Percentiles rank a stretch among this genome's conserved stretches.
phyloP scores from a whole-genome alignment of 768 basidiomycete species.

The Termitomyces sp. region DNA sequence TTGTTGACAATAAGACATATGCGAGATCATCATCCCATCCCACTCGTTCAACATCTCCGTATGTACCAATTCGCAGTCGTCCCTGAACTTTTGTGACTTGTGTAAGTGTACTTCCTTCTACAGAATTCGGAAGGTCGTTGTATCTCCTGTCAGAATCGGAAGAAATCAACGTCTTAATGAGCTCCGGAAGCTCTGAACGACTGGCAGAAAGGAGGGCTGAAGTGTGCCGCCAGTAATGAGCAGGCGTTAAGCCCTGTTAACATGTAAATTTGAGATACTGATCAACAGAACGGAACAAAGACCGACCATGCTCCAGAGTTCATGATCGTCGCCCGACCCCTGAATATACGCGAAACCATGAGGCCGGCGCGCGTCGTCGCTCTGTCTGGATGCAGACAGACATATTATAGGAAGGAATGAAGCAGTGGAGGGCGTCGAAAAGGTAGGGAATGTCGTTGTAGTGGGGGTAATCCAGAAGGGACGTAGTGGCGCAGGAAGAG shows the following conservation, averaged over 20 bases:
- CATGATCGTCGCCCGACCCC: constrained; percentile 94
- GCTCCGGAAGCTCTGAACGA: constrained; percentile 42
- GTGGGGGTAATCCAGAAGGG: constrained; percentile 88
- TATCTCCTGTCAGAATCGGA: not conserved
- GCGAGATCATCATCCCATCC: not conserved
- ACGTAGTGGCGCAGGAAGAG: constrained; percentile 59
- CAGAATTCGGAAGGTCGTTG: constrained; percentile 23
- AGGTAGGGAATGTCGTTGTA: constrained; percentile 40
- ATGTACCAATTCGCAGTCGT: constrained; percentile 10
- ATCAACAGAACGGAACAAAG: not conserved
- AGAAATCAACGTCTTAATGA: constrained; percentile 31
- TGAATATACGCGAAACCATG: constrained; percentile 85
- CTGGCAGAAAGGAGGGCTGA: constrained; percentile 16
- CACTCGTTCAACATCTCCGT: constrained; percentile 1
- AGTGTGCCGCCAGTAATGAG: constrained; percentile 8
- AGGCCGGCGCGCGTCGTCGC: constrained; percentile 51
- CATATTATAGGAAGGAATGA: constrained; percentile 71
- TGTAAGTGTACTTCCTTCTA: constrained; percentile 18
- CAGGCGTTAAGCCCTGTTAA: constrained; percentile 7
- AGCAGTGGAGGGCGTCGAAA: constrained; percentile 22
- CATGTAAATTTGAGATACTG: not conserved
- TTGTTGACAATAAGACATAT: constrained; percentile 7
- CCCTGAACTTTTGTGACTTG: constrained; percentile 7
- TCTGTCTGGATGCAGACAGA: constrained; percentile 76
- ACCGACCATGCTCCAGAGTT: constrained; percentile 75